phyloP scores from a whole-genome alignment of 345 rosid species.

The Corymbia maculata region DNA sequence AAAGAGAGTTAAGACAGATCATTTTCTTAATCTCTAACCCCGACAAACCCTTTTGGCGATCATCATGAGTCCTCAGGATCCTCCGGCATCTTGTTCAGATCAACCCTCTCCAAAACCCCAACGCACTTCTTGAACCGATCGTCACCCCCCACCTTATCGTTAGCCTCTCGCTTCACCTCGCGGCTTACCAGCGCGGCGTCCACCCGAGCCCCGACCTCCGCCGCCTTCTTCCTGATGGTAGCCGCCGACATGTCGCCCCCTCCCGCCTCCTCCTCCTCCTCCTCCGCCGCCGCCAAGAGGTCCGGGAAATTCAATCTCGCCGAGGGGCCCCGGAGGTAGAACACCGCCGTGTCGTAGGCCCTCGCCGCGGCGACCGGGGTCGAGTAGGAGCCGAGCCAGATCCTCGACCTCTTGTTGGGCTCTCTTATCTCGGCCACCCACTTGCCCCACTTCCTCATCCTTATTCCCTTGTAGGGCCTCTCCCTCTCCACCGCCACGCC shows the following conservation, averaged over 20 bases:
- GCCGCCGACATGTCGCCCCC: constrained; percentile 77
- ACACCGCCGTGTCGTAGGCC: constrained; percentile 97
- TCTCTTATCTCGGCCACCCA: constrained; percentile 99
- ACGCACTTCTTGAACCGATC: constrained; percentile 26
- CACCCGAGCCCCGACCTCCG: constrained; percentile 88
- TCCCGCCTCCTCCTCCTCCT: background rate
- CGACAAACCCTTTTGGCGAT: background rate
- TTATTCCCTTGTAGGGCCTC: constrained; percentile 78
- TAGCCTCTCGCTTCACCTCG: background rate
- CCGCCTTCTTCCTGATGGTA: constrained; percentile 70
- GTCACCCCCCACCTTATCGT: background rate
- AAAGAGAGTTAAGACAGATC: background rate
- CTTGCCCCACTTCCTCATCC: constrained; percentile 99
- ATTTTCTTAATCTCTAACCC: background rate
- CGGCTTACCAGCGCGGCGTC: constrained; percentile 38
- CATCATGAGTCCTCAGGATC: constrained; percentile 81
- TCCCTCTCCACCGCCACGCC: constrained; percentile 13
- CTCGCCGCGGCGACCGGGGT: constrained; percentile 92
- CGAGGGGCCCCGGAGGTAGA: constrained; percentile 81
- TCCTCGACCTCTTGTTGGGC: constrained; percentile 88
- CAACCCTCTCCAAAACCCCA: constrained; percentile 58
- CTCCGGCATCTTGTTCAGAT: constrained; percentile 89
- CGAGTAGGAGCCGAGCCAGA: constrained; percentile 96
- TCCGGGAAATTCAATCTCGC: constrained; percentile 96
- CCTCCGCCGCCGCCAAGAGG: constrained; percentile 42